Evolutionary conservation across 2,329 filamentous ascomycete genomes (phyloP), one percentile per base, ranked within the genome.

Genomic region (Calonectria honghensis): DNA sequence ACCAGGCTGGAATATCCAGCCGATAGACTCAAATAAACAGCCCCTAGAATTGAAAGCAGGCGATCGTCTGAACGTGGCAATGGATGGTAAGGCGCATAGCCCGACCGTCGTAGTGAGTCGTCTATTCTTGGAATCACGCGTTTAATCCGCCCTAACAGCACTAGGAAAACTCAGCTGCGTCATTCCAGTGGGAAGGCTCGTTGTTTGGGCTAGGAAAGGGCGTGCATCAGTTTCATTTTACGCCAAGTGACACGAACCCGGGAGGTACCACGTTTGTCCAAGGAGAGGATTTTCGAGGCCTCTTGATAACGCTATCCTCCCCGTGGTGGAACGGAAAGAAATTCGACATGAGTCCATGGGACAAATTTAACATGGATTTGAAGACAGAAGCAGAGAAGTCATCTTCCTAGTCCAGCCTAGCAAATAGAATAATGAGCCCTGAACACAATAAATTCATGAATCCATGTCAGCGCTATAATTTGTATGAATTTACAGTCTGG

Each of bases 191-290:
- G 51, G 51, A 54, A 16, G 51, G 51, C 31, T 54, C 51, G 24
- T 13, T 54, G 14, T 54, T 54, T 54, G 51, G 51, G 11, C 27
- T 54, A 3, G 24, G 24, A 18, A 32, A 54, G 27, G 51, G 51
- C 6, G 24, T 32, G 1, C 51, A 54, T 24, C 51, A 54, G 51
- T 54, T 54, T 20, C 18, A 54, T 54, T 54, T 54, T n/a, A 54
- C 31, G 16, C 24, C 51, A 9, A 54, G 51, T 20, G 51, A 54
- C 14, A 6, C 16, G 18, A 54, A 31, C n/a, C 51, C 51, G 3
- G 51, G 51, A 29, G 51, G 51, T 14, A 54, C 51, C 24, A 54
- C 51, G 9, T 54, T 54, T 54, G 27, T 54, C 18, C 51, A 54
- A 54, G 50, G 16, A 37, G 45, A 54, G 13, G 2, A 24, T 16